Percentiles rank a stretch among this genome's conserved stretches.
phyloP scores from a whole-genome alignment of 306 rosid genomes.

The Trichosanthes truncata region DNA sequence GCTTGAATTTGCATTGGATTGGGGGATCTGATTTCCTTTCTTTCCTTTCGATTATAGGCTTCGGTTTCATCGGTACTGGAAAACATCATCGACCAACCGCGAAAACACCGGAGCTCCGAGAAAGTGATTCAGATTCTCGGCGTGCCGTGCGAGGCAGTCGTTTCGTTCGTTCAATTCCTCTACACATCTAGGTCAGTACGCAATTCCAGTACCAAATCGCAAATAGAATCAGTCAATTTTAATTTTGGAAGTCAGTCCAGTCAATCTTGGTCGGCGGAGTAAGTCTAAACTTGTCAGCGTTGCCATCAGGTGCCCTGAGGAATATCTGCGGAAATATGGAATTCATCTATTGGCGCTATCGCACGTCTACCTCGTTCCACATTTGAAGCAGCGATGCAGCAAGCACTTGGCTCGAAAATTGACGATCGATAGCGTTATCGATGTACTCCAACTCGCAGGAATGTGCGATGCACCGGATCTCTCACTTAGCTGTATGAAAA shows the following conservation, averaged over 20 bases:
- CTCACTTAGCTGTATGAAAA: conserved; percentile 61
- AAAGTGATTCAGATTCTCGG: conserved; percentile 60
- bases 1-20: neutral
- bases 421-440: conserved; percentile 61
- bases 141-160: conserved; percentile 68
- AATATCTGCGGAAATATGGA: conserved; percentile 56
- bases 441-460: conserved; percentile 67
- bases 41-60: conserved; percentile 28
- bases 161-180: conserved; percentile 53
- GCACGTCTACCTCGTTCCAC: conserved; percentile 76
- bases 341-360: conserved; percentile 73
- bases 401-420: conserved; percentile 47
- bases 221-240: neutral
- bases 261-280: neutral
- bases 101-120: conserved; percentile 52
- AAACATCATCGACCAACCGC: conserved; percentile 59
- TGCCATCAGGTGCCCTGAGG: conserved; percentile 45
- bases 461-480: conserved; percentile 96
- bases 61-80: conserved; percentile 67
- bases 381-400: conserved; percentile 64
- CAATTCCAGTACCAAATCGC: neutral
- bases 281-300: neutral
- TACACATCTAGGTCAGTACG: conserved; percentile 58
- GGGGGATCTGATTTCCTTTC: neutral
- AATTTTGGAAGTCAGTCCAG: neutral